Evolutionary conservation across 805 yeast genomes (phyloP), one percentile per base, ranked within the genome.

Genomic region (Yamadazyma sp.): DNA sequence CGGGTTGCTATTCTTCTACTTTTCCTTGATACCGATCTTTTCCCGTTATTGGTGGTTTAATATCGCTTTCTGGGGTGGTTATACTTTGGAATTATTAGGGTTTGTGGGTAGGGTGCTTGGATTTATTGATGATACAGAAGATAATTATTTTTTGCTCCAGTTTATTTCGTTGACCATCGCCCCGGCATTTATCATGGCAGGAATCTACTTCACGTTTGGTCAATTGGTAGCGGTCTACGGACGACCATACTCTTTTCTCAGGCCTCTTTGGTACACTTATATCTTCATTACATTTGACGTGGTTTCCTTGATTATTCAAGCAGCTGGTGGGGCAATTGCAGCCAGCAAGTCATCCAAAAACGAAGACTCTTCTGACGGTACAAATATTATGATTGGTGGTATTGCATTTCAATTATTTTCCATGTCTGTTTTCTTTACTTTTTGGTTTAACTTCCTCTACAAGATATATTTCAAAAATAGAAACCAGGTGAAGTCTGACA

Each of bases 101-200:
- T 64, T 59, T 33, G 43, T 65, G 41, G 70, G 69, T 5, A 53
- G 71, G 42, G 50, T 61, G 2, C 45, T 64, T 26, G 45, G 60
- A 6, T 46, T 64, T 32, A 34, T 32, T 15, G 59, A 60, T 46
- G 44, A 46, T 38, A 44, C 53, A 5, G 37, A 49, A 28, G 20
- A 46, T 13, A 37, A 46, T 35, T 50, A 28, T 31, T 65, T 52
- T 38, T 46, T 63, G 24, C 32, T 59, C 19, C 68, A 64, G 43
- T 56, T 52, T 37, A 52, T 62, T 17, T 32, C 54, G 1, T 54
- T 65, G 40, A 63, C 70, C 4, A 47, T 65, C 17, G 58, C 68
- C 1, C 70, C 71, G 4, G 70, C 69, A 3, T 63, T 65, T 33
- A 45, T 64, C 24, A 65, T 65, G 71, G 71, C 57, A 3, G 71